phyloP scores from a whole-genome alignment of 345 rosid species.

The Mercurialis annua region DNA sequence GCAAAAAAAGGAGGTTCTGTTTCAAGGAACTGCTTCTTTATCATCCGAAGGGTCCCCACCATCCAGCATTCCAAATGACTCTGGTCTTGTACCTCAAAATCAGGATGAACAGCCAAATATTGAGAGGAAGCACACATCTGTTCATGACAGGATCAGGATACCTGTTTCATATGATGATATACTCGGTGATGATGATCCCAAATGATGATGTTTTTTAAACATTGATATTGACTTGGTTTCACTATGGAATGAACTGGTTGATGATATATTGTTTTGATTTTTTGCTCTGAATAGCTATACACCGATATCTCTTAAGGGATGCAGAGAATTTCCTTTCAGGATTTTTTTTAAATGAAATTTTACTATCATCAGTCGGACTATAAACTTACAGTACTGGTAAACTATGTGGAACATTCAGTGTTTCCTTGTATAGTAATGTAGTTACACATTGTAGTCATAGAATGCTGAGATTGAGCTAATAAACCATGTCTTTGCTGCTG shows the following conservation, averaged over 20 bases:
- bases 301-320: neutral
- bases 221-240: neutral
- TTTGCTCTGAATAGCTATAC: neutral
- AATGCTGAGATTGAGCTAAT: neutral
- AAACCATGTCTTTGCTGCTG: neutral
- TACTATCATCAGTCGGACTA: neutral
- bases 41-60: slow-evolving; percentile 30
- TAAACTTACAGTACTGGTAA: neutral
- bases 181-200: slow-evolving; percentile 32
- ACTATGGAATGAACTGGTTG: neutral
- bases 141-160: slow-evolving; percentile 75
- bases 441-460: neutral
- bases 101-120: slow-evolving; percentile 29
- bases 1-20: slow-evolving; percentile 28
- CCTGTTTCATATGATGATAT: slow-evolving; percentile 87
- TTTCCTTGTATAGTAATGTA: neutral
- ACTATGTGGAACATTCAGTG: neutral
- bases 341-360: neutral
- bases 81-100: slow-evolving; percentile 20
- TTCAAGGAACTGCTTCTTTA: slow-evolving; percentile 27
- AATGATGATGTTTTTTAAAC: slow-evolving; percentile 2
- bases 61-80: slow-evolving; percentile 21
- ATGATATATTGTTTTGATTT: neutral
- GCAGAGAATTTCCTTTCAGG: neutral
- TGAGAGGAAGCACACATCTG: slow-evolving; percentile 43